phyloP scores from a whole-genome alignment of 2,329 filamentous ascomycete genomes.

The Grosmannia serpens region DNA sequence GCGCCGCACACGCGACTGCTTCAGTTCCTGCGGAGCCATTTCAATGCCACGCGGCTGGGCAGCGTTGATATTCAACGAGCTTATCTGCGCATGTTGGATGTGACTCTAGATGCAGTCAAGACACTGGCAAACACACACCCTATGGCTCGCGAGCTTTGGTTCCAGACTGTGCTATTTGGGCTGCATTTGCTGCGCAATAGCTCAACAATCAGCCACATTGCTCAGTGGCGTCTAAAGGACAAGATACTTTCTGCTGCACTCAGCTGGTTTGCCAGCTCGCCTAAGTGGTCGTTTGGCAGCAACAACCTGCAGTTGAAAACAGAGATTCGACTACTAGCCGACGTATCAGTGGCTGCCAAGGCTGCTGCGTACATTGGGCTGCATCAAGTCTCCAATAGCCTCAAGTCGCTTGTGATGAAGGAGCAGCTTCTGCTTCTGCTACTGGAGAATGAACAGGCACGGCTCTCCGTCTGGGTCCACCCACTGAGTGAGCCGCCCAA shows the following conservation, averaged over 20 bases:
- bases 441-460: conserved; percentile 71
- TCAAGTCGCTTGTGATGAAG: conserved; percentile 61
- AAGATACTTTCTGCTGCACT: conserved; percentile 76
- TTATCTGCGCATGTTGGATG: conserved; percentile 69
- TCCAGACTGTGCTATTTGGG: conserved; percentile 76
- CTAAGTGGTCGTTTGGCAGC: conserved; percentile 90
- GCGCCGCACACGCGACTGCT: conserved; percentile 76
- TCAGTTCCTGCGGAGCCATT: conserved; percentile 88
- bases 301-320: conserved; percentile 90
- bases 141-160: conserved; percentile 81
- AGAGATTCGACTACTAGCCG: conserved; percentile 69
- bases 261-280: conserved; percentile 74
- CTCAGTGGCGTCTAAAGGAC: conserved; percentile 78
- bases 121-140: conserved; percentile 60
- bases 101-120: conserved; percentile 65
- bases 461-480: conserved; percentile 80
- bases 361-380: conserved; percentile 49
- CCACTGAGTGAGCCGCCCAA: conserved; percentile 53
- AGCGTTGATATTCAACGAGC: conserved; percentile 71
- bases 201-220: conserved; percentile 49
- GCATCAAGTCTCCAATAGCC: conserved; percentile 37
- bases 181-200: conserved; percentile 65
- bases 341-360: conserved; percentile 59
- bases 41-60: conserved; percentile 80
- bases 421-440: conserved; percentile 73